Evolutionary conservation across 495 filamentous ascomycete genomes (phyloP).

Genomic region (Margaritispora aquatica): DNA sequence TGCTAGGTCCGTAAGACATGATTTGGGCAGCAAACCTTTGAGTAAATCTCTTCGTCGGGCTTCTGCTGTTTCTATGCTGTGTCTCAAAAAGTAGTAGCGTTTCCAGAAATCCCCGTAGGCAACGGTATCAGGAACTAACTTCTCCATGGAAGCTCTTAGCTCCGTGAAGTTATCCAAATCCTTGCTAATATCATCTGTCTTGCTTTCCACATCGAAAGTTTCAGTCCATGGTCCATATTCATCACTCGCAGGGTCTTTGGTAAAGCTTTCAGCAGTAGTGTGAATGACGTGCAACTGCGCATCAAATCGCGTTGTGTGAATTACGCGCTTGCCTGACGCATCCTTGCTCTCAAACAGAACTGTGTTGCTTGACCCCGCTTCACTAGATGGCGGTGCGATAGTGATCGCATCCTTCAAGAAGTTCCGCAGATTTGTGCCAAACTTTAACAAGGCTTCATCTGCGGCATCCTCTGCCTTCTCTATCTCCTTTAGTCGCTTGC

Average conservation of each 20-base stretch:
- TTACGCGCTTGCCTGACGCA: conserved; percentile 79
- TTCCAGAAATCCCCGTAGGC: conserved; percentile 89
- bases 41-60: conserved; percentile 81
- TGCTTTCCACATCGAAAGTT: conserved; percentile 71
- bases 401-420: conserved; percentile 89
- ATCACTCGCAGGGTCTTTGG: conserved; percentile 66
- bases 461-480: conserved; percentile 95
- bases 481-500: conserved; percentile 81
- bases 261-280: conserved; percentile 76
- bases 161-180: conserved; percentile 88
- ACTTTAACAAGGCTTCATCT: conserved; percentile 90
- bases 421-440: conserved; percentile 84
- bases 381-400: conserved; percentile 59
- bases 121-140: conserved; percentile 83
- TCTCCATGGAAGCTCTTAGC: conserved; percentile 88
- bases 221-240: conserved; percentile 72
- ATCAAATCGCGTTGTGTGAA: conserved; percentile 90
- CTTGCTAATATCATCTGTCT: conserved; percentile 77
- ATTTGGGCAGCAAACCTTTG: conserved; percentile 57
- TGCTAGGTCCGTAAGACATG: background rate
- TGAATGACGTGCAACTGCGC: conserved; percentile 95
- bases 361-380: conserved; percentile 25
- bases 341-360: conserved; percentile 91
- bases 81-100: conserved; percentile 90
- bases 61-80: conserved; percentile 95